Conservation (phyloP, 2,329 filamentous ascomycete genomes). For the Calonectria naviculata region DNA sequence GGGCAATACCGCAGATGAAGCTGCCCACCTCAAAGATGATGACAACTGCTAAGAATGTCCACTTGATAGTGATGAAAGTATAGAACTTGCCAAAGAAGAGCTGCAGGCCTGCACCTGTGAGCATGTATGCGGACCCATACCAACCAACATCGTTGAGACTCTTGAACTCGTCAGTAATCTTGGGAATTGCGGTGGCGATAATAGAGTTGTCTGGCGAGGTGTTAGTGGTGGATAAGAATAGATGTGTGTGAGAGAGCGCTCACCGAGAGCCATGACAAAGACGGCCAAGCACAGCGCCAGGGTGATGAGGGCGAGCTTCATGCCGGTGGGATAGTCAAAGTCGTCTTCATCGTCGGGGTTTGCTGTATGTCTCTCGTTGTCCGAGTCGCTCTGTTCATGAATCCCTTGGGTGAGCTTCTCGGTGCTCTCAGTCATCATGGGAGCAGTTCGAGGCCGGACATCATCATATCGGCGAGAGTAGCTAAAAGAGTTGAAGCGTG, state of each 20-base stretch:
- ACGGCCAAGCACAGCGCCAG: constrained; percentile 52
- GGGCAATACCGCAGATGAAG: constrained; percentile 51
- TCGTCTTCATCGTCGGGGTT: constrained; percentile 11
- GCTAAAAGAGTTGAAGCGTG: constrained; percentile 36
- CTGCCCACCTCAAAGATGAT: constrained; percentile 57
- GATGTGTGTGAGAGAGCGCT: background rate
- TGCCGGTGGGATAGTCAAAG: constrained; percentile 36
- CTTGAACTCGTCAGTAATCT: constrained; percentile 55
- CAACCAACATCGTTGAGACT: constrained; percentile 60
- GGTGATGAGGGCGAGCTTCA: constrained; percentile 47
- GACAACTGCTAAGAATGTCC: constrained; percentile 51
- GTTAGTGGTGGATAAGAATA: constrained; percentile 13
- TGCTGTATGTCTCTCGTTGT: background rate
- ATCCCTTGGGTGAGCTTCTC: constrained; percentile 39
- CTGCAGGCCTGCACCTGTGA: constrained; percentile 54
- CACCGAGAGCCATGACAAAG: constrained; percentile 54
- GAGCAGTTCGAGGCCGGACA: constrained; percentile 30
- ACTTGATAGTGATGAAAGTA: constrained; percentile 57
- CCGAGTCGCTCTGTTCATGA: constrained; percentile 14
- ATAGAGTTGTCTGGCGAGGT: constrained; percentile 48
- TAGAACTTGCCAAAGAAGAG: constrained; percentile 55
- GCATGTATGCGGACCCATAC: constrained; percentile 59
- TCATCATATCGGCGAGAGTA: constrained; percentile 36
- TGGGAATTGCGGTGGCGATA: constrained; percentile 57
- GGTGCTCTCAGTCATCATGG: constrained; percentile 33